A percentile compares a stretch with the other conserved stretches of the same genome.
Conservation (phyloP, 768 basidiomycete species). For the Boletus rubescentipes region DNA sequence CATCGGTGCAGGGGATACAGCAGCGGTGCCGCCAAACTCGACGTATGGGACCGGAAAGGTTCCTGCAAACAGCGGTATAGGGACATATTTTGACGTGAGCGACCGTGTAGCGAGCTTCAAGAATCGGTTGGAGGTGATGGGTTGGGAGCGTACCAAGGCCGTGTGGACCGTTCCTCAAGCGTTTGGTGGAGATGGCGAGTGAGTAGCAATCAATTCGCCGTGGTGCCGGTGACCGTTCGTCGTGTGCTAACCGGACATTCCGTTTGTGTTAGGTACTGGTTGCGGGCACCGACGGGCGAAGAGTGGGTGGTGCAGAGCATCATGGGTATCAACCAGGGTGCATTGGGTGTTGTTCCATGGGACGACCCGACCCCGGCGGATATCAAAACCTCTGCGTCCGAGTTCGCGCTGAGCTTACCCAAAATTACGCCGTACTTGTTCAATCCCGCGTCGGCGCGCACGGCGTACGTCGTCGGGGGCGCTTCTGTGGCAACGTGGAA, state of each 20-base stretch:
- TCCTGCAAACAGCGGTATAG: conserved; percentile 32
- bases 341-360: conserved; percentile 51
- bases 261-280: conserved; percentile 46
- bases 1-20: conserved; percentile 41
- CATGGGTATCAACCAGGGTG: conserved; percentile 71
- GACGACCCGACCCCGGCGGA: conserved; percentile 51
- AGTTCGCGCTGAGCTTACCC: conserved; percentile 45
- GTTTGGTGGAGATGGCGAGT: conserved; percentile 46
- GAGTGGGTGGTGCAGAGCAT: conserved; percentile 69
- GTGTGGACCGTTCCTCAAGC: conserved; percentile 83
- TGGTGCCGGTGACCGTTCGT: not conserved
- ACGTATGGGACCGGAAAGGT: conserved; percentile 16
- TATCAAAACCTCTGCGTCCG: conserved; percentile 46
- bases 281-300: conserved; percentile 60
- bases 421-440: conserved; percentile 50
- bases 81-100: conserved; percentile 62
- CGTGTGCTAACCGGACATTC: not conserved
- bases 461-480: conserved; percentile 38
- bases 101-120: conserved; percentile 65
- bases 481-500: conserved; percentile 57
- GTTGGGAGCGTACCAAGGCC: conserved; percentile 66
- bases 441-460: conserved; percentile 38
- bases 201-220: conserved; percentile 21
- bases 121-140: conserved; percentile 56
- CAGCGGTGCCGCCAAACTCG: conserved; percentile 27